Conservation (phyloP, 805 yeast species). For the Nakazawaea holstii region DNA sequence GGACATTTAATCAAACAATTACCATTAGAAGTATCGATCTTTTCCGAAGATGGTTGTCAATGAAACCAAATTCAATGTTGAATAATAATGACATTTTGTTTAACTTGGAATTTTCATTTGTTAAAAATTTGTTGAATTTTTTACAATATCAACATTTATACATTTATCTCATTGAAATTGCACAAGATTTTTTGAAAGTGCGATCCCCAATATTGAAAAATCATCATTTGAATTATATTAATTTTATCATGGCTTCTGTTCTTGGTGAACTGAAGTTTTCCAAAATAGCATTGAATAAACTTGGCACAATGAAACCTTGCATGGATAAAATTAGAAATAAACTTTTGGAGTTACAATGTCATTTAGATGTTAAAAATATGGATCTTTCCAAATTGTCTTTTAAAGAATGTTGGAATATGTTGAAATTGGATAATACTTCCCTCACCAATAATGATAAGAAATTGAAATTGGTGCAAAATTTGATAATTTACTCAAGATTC, state of each 20-base stretch:
- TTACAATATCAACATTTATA: constrained; percentile 20
- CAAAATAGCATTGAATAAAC: constrained; percentile 13
- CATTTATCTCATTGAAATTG: constrained; percentile 11
- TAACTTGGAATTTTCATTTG: constrained; percentile 26
- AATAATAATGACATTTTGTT: constrained; percentile 9
- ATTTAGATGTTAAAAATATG: constrained; percentile 12
- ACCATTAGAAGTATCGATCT: constrained; percentile 17
- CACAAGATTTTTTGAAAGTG: constrained; percentile 11
- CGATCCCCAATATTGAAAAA: constrained; percentile 1
- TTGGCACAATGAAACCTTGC: constrained; percentile 12
- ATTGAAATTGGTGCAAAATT: constrained; percentile 9
- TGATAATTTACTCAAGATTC: constrained; percentile 28
- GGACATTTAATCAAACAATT: constrained; percentile 19
- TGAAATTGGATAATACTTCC: background rate
- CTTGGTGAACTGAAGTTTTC: constrained; percentile 10
- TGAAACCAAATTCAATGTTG: constrained; percentile 2
- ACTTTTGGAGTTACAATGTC: constrained; percentile 7
- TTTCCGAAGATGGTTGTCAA: constrained; percentile 15
- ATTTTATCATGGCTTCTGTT: constrained; percentile 4
- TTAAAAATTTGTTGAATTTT: constrained; percentile 18
- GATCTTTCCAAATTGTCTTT: background rate
- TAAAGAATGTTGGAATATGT: background rate
- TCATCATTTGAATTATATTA: constrained; percentile 4
- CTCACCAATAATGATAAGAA: background rate
- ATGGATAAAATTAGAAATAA: background rate